Base-by-base conservation (phyloP, 768 basidiomycete genomes). In the Gymnopilus junonius region DNA sequence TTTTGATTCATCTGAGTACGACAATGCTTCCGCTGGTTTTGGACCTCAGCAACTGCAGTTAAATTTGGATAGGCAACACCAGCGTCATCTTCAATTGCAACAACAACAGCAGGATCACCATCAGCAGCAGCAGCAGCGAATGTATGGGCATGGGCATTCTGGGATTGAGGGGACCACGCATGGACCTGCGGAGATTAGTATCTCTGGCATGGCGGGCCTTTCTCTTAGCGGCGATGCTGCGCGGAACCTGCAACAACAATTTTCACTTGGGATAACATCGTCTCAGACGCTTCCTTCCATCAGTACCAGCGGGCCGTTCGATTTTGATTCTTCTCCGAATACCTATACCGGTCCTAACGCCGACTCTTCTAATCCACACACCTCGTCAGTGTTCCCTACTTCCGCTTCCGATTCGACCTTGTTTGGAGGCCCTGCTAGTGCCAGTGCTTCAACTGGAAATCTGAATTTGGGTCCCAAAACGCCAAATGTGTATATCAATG, bases 401-500 rank as follows among this genome's bases (percentile, higher is more conserved):
- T 65, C 68, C 8, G 63, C 56, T 6, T 65, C 64, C 0, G 67
- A 68, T 20, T 54, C 65, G 17, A 61, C 50, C 14, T 45, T 69
- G 20, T 8, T 35, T 21, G 55, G 67, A 56, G 57, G 58, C 48
- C 37, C 57, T 40, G 65, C n/a, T n/a, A n/a, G 61, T 12, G 48
- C 48, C 17, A 17, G 48, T 15, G 27, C 48, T 31, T 50, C 48
- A 3, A 11, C 27, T 46, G 21, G 11, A 14, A 17, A 31, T 50
- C 31, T 50, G 48, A 29, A 14, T 4, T 50, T 50, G 48, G 48
- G 48, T 0, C 68, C 75, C 58, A 84, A 82, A 71, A 87, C 90
- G 1, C 91, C 93, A 0, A 94, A 94, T 68, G 90, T 94, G 0
- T 94, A 94, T 72, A 93, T 94, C 77, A 94, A 94, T 69, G 93